Evolutionary conservation across 1,284 basidiomycete species (phyloP).

Genomic region (Microbotryomycetes sp.): DNA sequence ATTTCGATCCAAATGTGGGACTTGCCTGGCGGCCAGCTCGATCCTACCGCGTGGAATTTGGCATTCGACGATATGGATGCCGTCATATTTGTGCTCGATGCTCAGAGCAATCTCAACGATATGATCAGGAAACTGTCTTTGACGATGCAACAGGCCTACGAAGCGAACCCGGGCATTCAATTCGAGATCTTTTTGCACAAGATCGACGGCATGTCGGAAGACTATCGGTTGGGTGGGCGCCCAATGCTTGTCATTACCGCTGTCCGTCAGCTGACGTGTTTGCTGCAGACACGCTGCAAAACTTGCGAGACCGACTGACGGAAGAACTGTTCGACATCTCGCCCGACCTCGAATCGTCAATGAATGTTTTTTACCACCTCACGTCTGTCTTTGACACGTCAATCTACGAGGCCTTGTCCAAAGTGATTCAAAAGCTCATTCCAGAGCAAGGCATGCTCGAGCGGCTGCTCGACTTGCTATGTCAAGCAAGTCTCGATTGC

Average conservation of each 20-base stretch:
- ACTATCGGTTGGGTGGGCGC: slow-evolving; percentile 74
- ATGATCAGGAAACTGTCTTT: slow-evolving; percentile 33
- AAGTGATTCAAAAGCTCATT: slow-evolving; percentile 61
- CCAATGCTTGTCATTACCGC: too few species aligned
- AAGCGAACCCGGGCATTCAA: slow-evolving; percentile 67
- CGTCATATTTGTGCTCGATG: slow-evolving; percentile 92
- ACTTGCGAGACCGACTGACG: slow-evolving; percentile 74
- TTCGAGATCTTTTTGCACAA: slow-evolving; percentile 97
- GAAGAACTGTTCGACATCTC: slow-evolving; percentile 71
- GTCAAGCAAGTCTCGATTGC: slow-evolving; percentile 57
- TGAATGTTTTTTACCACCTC: slow-evolving; percentile 57
- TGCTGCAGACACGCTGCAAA: slow-evolving; percentile 68
- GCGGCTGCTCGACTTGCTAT: slow-evolving; percentile 71
- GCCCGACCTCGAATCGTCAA: slow-evolving; percentile 26
- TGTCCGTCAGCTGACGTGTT: too few species aligned
- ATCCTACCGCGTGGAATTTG: slow-evolving; percentile 59
- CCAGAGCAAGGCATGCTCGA: slow-evolving; percentile 58
- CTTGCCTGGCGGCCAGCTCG: slow-evolving; percentile 70
- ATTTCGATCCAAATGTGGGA: slow-evolving; percentile 94
- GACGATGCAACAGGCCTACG: slow-evolving; percentile 45
- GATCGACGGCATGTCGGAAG: slow-evolving; percentile 82
- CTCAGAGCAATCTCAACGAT: slow-evolving; percentile 57
- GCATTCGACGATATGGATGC: slow-evolving; percentile 37
- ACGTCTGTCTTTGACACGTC: slow-evolving; percentile 87
- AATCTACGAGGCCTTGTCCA: slow-evolving; percentile 77